Conservation (phyloP, 768 basidiomycete species). For the Mycena chlorophos region DNA sequence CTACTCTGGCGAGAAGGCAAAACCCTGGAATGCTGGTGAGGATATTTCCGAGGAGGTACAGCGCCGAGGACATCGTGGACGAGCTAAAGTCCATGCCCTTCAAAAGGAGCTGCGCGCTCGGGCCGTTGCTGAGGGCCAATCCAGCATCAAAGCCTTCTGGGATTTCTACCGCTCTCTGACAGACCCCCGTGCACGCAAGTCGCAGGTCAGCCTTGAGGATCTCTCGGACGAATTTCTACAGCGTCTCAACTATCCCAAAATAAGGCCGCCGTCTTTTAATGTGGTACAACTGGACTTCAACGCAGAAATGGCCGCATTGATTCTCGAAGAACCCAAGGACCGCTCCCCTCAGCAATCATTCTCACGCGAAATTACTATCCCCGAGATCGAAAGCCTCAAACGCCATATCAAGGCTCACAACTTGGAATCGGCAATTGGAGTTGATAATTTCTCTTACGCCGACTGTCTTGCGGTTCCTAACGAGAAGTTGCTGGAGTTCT, state of each 20-base stretch:
- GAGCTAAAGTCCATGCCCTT: not conserved
- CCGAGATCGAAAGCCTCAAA: not conserved
- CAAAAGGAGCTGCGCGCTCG: not conserved
- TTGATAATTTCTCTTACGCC: slow-evolving; percentile 7
- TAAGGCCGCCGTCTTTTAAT: not conserved
- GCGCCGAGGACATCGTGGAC: not conserved
- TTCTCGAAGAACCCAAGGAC: not conserved
- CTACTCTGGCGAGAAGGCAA: not conserved
- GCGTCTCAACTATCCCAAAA: not conserved
- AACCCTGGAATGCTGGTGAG: not conserved
- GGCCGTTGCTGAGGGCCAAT: not conserved
- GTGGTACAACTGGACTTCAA: not conserved
- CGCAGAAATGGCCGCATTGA: not conserved
- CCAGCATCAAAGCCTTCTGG: not conserved
- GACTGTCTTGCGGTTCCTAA: slow-evolving; percentile 5
- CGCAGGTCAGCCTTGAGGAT: not conserved
- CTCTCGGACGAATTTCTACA: not conserved
- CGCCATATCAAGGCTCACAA: slow-evolving; percentile 3
- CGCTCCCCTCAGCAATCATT: not conserved
- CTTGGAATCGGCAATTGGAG: not conserved
- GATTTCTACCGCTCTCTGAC: not conserved
- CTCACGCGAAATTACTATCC: not conserved
- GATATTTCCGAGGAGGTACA: not conserved
- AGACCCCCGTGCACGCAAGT: not conserved
- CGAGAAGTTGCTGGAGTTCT: slow-evolving; percentile 6